Evolutionary conservation across 768 basidiomycete genomes (phyloP), one percentile per base, ranked within the genome.

Genomic region (Tricholoma bakamatsutake): DNA sequence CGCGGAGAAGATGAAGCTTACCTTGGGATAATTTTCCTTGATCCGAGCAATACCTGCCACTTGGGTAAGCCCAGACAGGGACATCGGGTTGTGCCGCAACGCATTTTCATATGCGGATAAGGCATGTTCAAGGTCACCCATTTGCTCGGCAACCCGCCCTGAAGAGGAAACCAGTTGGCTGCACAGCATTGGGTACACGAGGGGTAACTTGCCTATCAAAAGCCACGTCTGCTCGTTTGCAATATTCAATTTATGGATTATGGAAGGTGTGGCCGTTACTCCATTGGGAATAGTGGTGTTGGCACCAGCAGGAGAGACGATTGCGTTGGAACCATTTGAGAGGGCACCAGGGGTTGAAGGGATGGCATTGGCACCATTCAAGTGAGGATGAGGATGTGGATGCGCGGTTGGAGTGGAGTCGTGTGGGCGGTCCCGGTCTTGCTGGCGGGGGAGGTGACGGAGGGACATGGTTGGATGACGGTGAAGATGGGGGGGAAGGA

Each of bases 191-290:
- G 49, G 7, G 35, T 37, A 54, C 17, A 34, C 33, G 24, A 28
- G 30, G 1, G 55, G 57, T 39, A 42, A 57, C 56, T 45, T 67
- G 91, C 93, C 94, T 69, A 96, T 94, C 63, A 95, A 75, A 59
- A 94, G 82, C 94, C 94, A 97, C 42, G 94, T 96, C 71, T 92
- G 88, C 68, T 96, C 94, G 71, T 97, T 96, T 50, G 93, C 91
- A 34, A 79, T 75, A 18, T 88, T 84, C 52, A 97, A 80, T 60
- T 90, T 90, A 71, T 87, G 83, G 57, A 90, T 82, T 52, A 84
- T 80, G 31, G 75, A 63, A 11, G 69, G 60, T 35, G 75, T 62
- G 24, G 66, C 61, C 12, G 66, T 53, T 53, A 68, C 66, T 30
- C 67, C 67, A 60, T 71, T 71, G 39, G 73, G 67, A 28, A 64